Evolutionary conservation across 805 yeast genomes (phyloP).

Genomic region (Monosporozyma servazzii): DNA sequence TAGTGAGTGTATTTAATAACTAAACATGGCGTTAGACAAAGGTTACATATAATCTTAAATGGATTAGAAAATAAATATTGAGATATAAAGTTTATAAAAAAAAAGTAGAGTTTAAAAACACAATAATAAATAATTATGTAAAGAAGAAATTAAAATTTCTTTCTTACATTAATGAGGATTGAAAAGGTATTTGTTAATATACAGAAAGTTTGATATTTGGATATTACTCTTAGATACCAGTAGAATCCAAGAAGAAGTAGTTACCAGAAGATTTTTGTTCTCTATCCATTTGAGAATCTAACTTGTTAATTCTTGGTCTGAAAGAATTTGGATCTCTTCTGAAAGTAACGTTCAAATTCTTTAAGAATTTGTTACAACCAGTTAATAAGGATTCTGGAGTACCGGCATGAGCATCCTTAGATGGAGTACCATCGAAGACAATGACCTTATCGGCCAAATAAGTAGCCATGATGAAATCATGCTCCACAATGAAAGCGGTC

Average conservation of each 20-base stretch:
- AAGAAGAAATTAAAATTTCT: background rate
- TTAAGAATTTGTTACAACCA: constrained; percentile 94
- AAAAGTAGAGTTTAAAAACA: background rate
- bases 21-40: background rate
- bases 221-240: constrained; percentile 31
- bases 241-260: constrained; percentile 87
- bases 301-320: constrained; percentile 97
- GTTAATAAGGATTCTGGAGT: constrained; percentile 89
- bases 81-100: background rate
- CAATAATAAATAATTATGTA: background rate
- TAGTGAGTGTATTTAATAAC: background rate
- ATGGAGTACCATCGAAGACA: constrained; percentile 94
- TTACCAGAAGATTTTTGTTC: constrained; percentile 91
- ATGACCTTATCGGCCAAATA: constrained; percentile 97
- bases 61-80: constrained; percentile 1
- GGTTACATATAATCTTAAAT: background rate
- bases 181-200: background rate
- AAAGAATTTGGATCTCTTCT: constrained; percentile 98
- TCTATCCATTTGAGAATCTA: constrained; percentile 97
- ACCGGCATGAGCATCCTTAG: constrained; percentile 74
- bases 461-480: constrained; percentile 99
- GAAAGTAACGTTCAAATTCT: constrained; percentile 94
- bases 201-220: background rate
- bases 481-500: constrained; percentile 99
- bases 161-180: background rate